Conservation (phyloP, 1,284 basidiomycete species). For the Athelia psychrophila region DNA sequence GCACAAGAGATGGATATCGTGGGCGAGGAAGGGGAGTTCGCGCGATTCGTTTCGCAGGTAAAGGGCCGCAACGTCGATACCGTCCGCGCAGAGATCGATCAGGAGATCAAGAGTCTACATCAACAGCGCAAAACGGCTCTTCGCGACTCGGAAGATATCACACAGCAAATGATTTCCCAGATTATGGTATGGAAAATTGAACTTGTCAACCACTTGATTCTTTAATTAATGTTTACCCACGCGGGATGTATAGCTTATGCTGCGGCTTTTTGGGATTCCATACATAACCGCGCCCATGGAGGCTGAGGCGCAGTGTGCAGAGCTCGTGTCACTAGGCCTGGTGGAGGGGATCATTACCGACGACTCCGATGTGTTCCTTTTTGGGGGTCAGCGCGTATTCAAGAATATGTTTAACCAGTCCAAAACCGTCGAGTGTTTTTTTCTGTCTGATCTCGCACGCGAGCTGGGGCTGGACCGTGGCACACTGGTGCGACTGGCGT, state of each 20-base stretch:
- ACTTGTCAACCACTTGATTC: neutral
- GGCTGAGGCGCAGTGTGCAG: slow-evolving; percentile 98
- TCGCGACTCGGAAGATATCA: slow-evolving; percentile 94
- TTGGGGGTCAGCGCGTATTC: slow-evolving; percentile 91
- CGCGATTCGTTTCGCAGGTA: slow-evolving; percentile 86
- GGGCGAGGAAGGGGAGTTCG: slow-evolving; percentile 90
- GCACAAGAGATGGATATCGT: slow-evolving; percentile 78
- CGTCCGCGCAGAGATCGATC: slow-evolving; percentile 87
- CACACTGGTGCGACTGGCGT: slow-evolving; percentile 86
- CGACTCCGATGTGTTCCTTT: slow-evolving; percentile 98
- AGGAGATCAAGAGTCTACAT: slow-evolving; percentile 83
- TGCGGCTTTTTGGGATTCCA: slow-evolving; percentile 94
- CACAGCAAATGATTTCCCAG: slow-evolving; percentile 91
- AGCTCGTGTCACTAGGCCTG: slow-evolving; percentile 80
- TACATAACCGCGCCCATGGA: slow-evolving; percentile 99
- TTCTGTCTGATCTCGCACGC: slow-evolving; percentile 80
- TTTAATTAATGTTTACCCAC: slow-evolving; percentile 2
- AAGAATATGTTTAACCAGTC: slow-evolving; percentile 99
- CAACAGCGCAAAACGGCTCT: slow-evolving; percentile 85
- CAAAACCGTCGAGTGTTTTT: slow-evolving; percentile 96
- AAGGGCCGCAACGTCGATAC: slow-evolving; percentile 80
- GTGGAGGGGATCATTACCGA: slow-evolving; percentile 99
- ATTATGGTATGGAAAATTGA: slow-evolving; percentile 70
- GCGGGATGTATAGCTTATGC: slow-evolving; percentile 54
- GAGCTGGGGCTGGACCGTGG: slow-evolving; percentile 90